Base-by-base conservation (phyloP, 495 filamentous ascomycete species). In the Neurospora sp. region DNA sequence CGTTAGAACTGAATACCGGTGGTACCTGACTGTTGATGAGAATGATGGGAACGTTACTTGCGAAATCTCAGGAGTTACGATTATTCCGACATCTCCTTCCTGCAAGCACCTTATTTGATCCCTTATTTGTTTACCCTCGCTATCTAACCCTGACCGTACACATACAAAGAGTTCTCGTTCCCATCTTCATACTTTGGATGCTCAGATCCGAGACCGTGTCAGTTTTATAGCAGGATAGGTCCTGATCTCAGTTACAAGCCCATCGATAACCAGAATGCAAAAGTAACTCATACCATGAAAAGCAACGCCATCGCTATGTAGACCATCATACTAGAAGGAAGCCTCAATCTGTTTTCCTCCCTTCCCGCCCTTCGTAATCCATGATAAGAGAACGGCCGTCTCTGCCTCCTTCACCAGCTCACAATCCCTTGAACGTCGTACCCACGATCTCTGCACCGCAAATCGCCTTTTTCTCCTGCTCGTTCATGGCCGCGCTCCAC, bases 371-470 rank as follows among this genome's bases (percentile, higher is more conserved):
- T 61, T 61, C 53, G 27, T 61, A 61, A 27, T 35, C 27, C 53
- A 7, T 61, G 12, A 35, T 35, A 16, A 27, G 10, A 59, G n/a
- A 53, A 53, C 47, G 22, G 47, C 3, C 6, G 22, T 35, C 22
- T 16, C 14, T 35, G 27, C 7, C 35, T 12, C 35, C 8, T 4
- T 69, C 3, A 40, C n/a, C 31, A n/a, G 5, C 18, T 76, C 44
- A 82, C 2, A 81, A 71, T 3, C 76, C 79, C 3, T 75, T 80
- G 80, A 83, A 86, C 27, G 84, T 86, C 68, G 73, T 80, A 1
- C 81, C 82, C 10, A 87, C 77, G 47, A 81, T 71, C 5, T 82
- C 80, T 0, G 74, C 76, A 5, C 86, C 86, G 71, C 85, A 88
- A 8, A 88, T 81, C 3, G 82, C 83, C 12, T 77, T 75, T 71